Conservation (phyloP, 2,329 filamentous ascomycete species). For the Trichoderma koningii region DNA sequence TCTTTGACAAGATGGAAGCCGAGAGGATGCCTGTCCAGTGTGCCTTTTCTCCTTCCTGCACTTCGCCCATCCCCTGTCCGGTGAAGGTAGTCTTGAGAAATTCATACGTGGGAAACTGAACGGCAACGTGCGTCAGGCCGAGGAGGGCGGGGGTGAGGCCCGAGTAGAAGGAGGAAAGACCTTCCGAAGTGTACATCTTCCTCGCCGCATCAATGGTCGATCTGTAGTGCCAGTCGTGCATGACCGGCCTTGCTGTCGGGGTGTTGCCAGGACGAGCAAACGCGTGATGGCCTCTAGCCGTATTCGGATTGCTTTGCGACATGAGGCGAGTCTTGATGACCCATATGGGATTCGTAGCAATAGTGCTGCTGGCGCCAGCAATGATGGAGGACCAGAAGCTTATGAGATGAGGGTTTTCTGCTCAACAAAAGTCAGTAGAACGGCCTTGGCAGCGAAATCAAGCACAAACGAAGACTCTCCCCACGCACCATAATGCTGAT, state of each 20-base stretch:
- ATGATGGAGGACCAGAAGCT: slow-evolving; percentile 88
- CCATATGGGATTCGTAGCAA: slow-evolving; percentile 98
- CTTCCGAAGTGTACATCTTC: slow-evolving; percentile 94
- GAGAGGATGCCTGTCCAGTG: slow-evolving; percentile 84
- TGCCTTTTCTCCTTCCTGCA: slow-evolving; percentile 48
- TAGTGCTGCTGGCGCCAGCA: slow-evolving; percentile 88
- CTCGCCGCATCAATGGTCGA: slow-evolving; percentile 87
- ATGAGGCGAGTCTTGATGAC: slow-evolving; percentile 98
- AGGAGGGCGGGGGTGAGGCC: slow-evolving; percentile 89
- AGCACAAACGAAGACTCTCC: slow-evolving; percentile 23
- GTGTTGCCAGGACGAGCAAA: slow-evolving; percentile 55
- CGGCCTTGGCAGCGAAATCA: slow-evolving; percentile 28
- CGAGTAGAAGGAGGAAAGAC: slow-evolving; percentile 88
- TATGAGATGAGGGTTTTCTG: slow-evolving; percentile 75
- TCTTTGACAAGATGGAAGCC: slow-evolving; percentile 90
- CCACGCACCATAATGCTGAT: slow-evolving; percentile 61
- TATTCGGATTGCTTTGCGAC: slow-evolving; percentile 72
- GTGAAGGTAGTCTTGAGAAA: slow-evolving; percentile 90
- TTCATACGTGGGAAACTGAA: slow-evolving; percentile 96
- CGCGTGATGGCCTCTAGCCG: slow-evolving; percentile 48
- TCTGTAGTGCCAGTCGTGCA: slow-evolving; percentile 84
- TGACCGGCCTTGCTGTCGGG: slow-evolving; percentile 55
- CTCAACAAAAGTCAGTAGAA: slow-evolving; percentile 6
- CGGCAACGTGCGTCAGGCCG: slow-evolving; percentile 90
- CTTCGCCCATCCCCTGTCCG: slow-evolving; percentile 80